These are phyloP conservation scores for Sechiopsis laciniata DNA, from an alignment of 306 rosid genomes.

Conservation along the genomic window DNA sequence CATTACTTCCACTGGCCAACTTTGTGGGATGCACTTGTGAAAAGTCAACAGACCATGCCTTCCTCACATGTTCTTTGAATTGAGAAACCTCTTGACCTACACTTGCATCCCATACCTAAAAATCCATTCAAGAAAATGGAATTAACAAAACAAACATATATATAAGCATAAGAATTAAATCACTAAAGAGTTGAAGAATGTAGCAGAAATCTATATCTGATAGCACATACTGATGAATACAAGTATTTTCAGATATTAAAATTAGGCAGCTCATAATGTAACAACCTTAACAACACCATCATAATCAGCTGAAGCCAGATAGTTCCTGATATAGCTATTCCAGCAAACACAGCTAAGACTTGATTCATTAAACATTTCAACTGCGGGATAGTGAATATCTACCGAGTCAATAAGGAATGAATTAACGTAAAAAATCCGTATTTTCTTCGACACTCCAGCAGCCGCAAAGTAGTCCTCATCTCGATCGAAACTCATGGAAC, in stretches of 20 bases:
- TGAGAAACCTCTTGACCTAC: conserved; percentile 75
- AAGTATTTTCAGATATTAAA: not conserved
- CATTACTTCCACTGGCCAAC: conserved; percentile 94
- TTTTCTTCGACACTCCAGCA: conserved; percentile 91
- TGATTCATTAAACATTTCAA: conserved; percentile 76
- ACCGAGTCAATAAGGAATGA: conserved; percentile 62
- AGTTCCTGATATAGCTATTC: conserved; percentile 86
- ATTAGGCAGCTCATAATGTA: not conserved
- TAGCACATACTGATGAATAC: not conserved
- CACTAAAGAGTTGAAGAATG: not conserved
- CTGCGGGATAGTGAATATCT: conserved; percentile 81
- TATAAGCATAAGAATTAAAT: not conserved
- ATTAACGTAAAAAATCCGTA: conserved; percentile 72
- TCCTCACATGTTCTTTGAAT: conserved; percentile 62
- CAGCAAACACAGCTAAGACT: conserved; percentile 89
- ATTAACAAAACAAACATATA: not conserved
- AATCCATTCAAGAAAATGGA: conserved; percentile 30
- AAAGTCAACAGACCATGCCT: conserved; percentile 98
- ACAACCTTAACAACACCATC: conserved; percentile 76
- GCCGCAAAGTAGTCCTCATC: conserved; percentile 88
- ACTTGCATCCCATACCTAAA: conserved; percentile 91
- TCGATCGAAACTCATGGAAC: conserved; percentile 89
- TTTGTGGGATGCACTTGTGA: conserved; percentile 77
- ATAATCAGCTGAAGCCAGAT: conserved; percentile 87
- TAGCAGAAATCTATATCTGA: conserved; percentile 2